Conservation (phyloP, 345 rosid genomes). For the Populus nigra region DNA sequence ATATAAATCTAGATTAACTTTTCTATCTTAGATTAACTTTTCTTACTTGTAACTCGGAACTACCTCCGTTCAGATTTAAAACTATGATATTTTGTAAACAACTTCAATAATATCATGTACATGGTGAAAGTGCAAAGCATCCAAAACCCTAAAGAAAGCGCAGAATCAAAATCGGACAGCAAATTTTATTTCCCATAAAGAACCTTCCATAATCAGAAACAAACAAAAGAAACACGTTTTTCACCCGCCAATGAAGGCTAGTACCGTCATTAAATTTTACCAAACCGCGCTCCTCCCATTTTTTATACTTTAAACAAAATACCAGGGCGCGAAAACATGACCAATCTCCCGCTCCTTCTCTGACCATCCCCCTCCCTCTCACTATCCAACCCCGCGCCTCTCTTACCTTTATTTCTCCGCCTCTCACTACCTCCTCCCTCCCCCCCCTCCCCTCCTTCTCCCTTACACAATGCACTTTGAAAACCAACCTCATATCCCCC, state of each 20-base stretch:
- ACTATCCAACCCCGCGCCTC: neutral
- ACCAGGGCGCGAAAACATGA: constrained; percentile 60
- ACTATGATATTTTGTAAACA: too few species aligned
- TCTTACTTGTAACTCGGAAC: too few species aligned
- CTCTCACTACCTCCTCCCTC: neutral
- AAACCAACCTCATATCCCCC: constrained; percentile 44
- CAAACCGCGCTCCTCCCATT: constrained; percentile 23
- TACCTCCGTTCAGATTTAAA: too few species aligned
- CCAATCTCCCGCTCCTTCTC: constrained; percentile 63
- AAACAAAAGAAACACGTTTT: neutral
- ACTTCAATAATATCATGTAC: too few species aligned
- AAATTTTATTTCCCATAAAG: neutral
- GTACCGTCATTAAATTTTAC: constrained; percentile 21
- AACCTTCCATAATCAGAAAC: neutral
- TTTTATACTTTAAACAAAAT: constrained; percentile 14
- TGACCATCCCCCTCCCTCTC: constrained; percentile 20
- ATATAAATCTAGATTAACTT: too few species aligned
- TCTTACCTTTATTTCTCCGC: constrained; percentile 9
- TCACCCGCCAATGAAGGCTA: constrained; percentile 7
- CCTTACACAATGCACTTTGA: constrained; percentile 36
- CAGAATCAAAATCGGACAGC: neutral
- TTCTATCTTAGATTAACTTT: too few species aligned
- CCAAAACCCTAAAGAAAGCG: neutral
- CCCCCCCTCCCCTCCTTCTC: constrained; percentile 5
- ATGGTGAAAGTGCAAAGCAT: too few species aligned